Percentiles rank a stretch among this genome's conserved stretches.
Evolutionary conservation across 345 rosid species (phyloP).

Genomic region (Boechera stricta): DNA sequence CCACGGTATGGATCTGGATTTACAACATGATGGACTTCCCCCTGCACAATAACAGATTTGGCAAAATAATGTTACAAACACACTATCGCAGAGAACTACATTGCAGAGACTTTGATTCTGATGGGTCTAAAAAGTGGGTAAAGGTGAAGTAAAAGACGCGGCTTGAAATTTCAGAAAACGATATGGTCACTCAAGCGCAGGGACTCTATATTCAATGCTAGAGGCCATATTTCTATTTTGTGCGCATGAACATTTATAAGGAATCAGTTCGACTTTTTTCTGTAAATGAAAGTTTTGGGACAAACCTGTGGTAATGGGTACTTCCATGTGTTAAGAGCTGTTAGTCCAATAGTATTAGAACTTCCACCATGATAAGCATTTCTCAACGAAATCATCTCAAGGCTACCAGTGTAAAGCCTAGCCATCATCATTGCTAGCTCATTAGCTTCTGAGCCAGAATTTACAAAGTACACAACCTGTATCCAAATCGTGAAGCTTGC

Average conservation of each 20-base stretch:
- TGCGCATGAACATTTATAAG: background rate
- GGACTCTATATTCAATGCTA: background rate
- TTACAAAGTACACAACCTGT: conserved; percentile 92
- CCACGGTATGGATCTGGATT: conserved; percentile 96
- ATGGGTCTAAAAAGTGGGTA: conserved; percentile 5
- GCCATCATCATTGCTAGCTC: conserved; percentile 97
- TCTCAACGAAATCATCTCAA: conserved; percentile 87
- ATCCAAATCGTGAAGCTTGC: conserved; percentile 34
- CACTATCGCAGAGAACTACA: conserved; percentile 1
- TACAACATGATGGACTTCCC: conserved; percentile 87
- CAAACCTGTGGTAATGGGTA: conserved; percentile 90
- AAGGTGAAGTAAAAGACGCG: background rate
- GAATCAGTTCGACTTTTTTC: background rate
- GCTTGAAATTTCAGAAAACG: background rate
- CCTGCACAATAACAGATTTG: conserved; percentile 53
- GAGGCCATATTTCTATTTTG: background rate
- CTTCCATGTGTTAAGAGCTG: conserved; percentile 93
- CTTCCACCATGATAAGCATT: conserved; percentile 99
- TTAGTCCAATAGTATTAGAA: conserved; percentile 83
- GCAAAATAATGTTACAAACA: conserved; percentile 3
- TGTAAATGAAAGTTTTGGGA: background rate
- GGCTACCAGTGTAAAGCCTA: conserved; percentile 78
- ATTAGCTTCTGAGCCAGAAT: conserved; percentile 96
- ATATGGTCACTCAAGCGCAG: conserved; percentile 11
- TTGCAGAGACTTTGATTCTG: background rate